Percentiles rank a stretch among this genome's conserved stretches.
Evolutionary conservation across 495 filamentous ascomycete genomes (phyloP).

Genomic region (Rostrohypoxylon terebratum): DNA sequence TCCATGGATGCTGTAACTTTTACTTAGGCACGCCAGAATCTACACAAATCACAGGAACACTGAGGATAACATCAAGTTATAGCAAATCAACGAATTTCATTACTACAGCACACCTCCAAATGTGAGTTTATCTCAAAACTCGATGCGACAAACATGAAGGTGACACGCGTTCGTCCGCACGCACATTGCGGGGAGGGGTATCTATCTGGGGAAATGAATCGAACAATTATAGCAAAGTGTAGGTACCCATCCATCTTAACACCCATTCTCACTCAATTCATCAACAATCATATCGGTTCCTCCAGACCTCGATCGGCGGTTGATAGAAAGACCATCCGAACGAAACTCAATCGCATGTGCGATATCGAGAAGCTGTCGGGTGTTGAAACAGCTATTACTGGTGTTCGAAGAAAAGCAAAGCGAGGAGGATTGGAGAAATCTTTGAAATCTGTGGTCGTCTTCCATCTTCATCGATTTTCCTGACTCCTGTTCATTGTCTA

Average conservation of each 20-base stretch:
- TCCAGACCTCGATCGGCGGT: neutral
- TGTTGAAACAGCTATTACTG: neutral
- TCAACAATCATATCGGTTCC: neutral
- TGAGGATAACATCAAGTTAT: neutral
- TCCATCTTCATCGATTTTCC: too few species aligned
- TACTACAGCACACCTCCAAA: neutral
- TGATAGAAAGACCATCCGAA: neutral
- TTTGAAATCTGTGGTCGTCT: too few species aligned
- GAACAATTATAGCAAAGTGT: neutral
- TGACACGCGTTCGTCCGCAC: neutral
- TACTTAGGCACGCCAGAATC: neutral
- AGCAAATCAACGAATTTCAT: constrained; percentile 8
- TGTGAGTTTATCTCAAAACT: constrained; percentile 8
- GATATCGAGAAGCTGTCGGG: neutral
- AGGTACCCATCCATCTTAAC: neutral
- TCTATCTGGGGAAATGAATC: neutral
- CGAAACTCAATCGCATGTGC: neutral
- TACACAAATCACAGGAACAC: neutral
- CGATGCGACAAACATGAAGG: constrained; percentile 9
- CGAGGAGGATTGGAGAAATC: too few species aligned
- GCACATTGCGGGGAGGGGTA: neutral
- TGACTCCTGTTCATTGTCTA: neutral
- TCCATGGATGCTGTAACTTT: neutral
- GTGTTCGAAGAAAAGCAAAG: neutral
- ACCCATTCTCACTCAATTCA: neutral